Conservation (phyloP, 257 asterid species). For the Fraxinus excelsior region DNA sequence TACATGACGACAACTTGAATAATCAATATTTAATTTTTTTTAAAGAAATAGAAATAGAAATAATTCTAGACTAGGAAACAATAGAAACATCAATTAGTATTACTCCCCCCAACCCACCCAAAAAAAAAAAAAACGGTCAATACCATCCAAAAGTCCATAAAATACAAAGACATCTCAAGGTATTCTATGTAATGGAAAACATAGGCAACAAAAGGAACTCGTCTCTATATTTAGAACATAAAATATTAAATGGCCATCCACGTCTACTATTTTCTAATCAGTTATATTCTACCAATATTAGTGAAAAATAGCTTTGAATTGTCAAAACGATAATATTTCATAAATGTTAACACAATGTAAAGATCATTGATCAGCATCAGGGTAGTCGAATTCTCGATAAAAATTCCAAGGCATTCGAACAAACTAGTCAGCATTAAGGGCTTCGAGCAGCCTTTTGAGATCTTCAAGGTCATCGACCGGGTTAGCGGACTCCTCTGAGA, state of each 20-base stretch:
- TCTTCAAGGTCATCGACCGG: constrained; percentile 74
- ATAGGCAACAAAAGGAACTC: not conserved
- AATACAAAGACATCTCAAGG: not conserved
- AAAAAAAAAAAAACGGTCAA: not conserved
- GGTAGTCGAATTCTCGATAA: not conserved
- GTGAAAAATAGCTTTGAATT: not conserved
- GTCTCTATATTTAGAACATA: not conserved
- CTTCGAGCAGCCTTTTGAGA: constrained; percentile 78
- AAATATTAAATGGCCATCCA: too few relatives aligned
- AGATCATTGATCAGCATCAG: not conserved
- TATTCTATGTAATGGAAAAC: too few relatives aligned
- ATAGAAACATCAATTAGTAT: not conserved
- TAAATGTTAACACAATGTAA: not conserved
- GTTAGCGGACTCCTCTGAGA: constrained; percentile 36
- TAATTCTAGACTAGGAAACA: not conserved
- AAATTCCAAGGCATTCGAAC: not conserved
- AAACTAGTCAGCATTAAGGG: constrained; percentile 58
- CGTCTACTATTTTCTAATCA: not conserved
- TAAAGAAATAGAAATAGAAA: too few relatives aligned
- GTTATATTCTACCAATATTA: not conserved
- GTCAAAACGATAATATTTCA: not conserved
- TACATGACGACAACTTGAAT: too few relatives aligned
- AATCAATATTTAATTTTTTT: too few relatives aligned
- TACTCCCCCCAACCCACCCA: too few relatives aligned
- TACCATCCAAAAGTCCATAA: not conserved